Evolutionary conservation across 1,284 basidiomycete species (phyloP), one percentile per base, ranked within the genome.

Genomic region (Caloboletus inedulis): DNA sequence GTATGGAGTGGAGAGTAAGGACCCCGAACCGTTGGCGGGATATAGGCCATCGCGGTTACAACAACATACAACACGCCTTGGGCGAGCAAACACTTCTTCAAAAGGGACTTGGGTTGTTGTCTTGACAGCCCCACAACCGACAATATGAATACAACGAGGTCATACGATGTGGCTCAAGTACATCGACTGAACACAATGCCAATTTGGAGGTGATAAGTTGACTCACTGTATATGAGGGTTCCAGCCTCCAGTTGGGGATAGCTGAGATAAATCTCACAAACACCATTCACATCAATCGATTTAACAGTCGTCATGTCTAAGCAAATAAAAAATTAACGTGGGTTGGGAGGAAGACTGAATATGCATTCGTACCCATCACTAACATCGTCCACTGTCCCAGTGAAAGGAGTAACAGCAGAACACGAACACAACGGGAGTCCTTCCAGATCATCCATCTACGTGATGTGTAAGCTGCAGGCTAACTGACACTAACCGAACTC

Each of bases 361-460:
- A 39, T 14, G 18, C 8, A 19, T 3, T 16, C 61, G 23, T 47
- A 65, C 63, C 50, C 2, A 53, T 1, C 7, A 37, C 18, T 3
- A 69, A 40, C 27, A 57, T 4, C 31, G 16, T 9, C 57, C 59
- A 62, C 21, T 62, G 55, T 19, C 53, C 65, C 6, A 66, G 16
- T 2, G 52, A 25, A 10, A 57, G 18, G 14, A 62, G n/a, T n/a
- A 43, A 4, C 0, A 66, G 43, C 7, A 68, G 27, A 9, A 18
- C 4, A 7, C 44, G 52, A 19, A 65, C 34, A 4, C 19, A 16
- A 18, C 48, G 44, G 3, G 51, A 56, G 13, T 56, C 47, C n/a
- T 52, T 56, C 66, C 64, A 68, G 18, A 65, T 59, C 7, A 65
- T 5, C 61, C 60, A 68, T 40, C 66, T 65, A 36, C 4, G 16